phyloP scores from a whole-genome alignment of 1,284 basidiomycete genomes.

The Tremellales sp. region DNA sequence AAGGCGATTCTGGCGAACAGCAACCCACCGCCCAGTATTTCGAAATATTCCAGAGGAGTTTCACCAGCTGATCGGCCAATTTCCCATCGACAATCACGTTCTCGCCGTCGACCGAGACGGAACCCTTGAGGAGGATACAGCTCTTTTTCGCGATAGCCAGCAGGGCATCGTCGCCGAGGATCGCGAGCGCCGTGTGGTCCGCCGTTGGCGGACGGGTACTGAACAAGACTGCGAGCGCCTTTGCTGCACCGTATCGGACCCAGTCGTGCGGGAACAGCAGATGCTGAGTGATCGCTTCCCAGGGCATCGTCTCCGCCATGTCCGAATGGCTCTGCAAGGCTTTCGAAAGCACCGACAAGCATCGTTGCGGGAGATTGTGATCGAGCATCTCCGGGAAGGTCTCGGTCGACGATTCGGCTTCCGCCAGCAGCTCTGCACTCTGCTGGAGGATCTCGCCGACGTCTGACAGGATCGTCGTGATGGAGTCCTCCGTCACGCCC shows the following conservation, averaged over 20 bases:
- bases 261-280: slow-evolving; percentile 90
- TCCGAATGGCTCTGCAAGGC: slow-evolving; percentile 58
- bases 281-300: slow-evolving; percentile 63
- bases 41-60: slow-evolving; percentile 87
- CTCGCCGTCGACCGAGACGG: slow-evolving; percentile 29
- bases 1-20: too few species aligned
- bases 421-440: slow-evolving; percentile 51
- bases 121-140: slow-evolving; percentile 74
- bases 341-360: slow-evolving; percentile 64
- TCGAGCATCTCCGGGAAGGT: slow-evolving; percentile 56
- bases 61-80: slow-evolving; percentile 81
- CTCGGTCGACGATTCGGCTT: slow-evolving; percentile 50
- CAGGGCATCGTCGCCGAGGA: slow-evolving; percentile 52
- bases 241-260: slow-evolving; percentile 79
- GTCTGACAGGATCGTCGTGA: slow-evolving; percentile 51
- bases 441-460: slow-evolving; percentile 60
- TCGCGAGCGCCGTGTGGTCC: slow-evolving; percentile 9
- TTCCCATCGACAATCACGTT: slow-evolving; percentile 60
- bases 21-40: slow-evolving; percentile 66
- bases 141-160: slow-evolving; percentile 71
- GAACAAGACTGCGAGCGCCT: slow-evolving; percentile 72
- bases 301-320: slow-evolving; percentile 55
- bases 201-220: slow-evolving; percentile 50
- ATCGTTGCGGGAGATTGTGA: slow-evolving; percentile 83
- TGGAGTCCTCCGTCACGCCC: slow-evolving; percentile 45